Evolutionary conservation across 345 rosid species (phyloP).

Genomic region (Brassica nigra): DNA sequence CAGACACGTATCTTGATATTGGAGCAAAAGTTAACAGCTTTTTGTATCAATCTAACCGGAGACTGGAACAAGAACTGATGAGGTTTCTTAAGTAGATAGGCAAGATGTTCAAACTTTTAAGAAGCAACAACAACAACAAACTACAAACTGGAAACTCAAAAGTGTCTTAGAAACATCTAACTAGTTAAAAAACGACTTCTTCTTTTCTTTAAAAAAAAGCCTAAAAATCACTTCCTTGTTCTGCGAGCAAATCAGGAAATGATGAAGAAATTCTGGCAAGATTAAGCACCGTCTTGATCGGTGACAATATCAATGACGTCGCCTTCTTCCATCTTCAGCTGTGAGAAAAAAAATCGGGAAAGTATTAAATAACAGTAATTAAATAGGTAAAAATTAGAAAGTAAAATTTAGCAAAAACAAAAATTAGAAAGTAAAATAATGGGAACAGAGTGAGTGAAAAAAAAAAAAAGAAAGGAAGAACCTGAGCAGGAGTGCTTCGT

Average conservation of each 20-base stretch:
- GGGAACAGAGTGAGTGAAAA: neutral
- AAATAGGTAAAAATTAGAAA: neutral
- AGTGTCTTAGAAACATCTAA: neutral
- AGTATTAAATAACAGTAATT: neutral
- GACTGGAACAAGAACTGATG: conserved; percentile 7
- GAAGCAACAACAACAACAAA: conserved; percentile 6
- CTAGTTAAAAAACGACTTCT: neutral
- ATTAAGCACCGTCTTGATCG: conserved; percentile 26
- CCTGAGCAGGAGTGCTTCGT: conserved; percentile 60
- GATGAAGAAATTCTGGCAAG: conserved; percentile 9
- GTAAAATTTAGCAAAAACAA: neutral
- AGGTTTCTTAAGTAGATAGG: neutral
- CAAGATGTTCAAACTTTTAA: neutral
- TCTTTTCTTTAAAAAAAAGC: neutral
- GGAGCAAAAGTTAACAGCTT: neutral
- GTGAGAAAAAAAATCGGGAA: neutral
- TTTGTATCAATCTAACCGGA: conserved; percentile 1
- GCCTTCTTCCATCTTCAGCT: conserved; percentile 27
- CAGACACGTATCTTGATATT: neutral
- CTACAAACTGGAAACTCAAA: neutral
- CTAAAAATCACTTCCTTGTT: neutral
- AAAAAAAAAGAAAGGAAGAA: neutral
- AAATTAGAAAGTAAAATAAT: neutral
- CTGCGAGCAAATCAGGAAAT: neutral
- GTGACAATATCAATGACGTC: conserved; percentile 18